These are phyloP conservation scores for Suhomyces faveliae DNA, from an alignment of 805 yeast species.

Conservation along the genomic window DNA sequence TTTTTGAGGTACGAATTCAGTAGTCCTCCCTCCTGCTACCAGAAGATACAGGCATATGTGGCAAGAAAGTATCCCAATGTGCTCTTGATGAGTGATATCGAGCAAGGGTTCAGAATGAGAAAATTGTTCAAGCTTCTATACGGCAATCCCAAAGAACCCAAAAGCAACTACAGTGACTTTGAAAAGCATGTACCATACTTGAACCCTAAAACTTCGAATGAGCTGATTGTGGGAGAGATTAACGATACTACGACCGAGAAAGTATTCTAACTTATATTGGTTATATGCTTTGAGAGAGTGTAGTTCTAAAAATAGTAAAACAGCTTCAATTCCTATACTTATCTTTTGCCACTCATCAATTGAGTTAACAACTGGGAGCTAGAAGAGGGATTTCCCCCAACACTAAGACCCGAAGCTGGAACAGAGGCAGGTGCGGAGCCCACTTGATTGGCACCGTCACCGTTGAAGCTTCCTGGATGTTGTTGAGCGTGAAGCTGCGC, in stretches of 20 bases:
- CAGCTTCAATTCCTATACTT: too few relatives aligned
- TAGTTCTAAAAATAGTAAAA: too few relatives aligned
- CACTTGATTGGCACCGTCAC: slow-evolving; percentile 4
- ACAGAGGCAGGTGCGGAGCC: slow-evolving; percentile 4
- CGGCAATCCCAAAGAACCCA: slow-evolving; percentile 16
- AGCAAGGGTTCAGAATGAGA: slow-evolving; percentile 13
- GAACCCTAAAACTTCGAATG: background rate
- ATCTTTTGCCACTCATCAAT: slow-evolving; percentile 74
- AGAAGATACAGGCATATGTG: slow-evolving; percentile 3
- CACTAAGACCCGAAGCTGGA: slow-evolving; percentile 5
- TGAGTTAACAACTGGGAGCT: slow-evolving; percentile 82
- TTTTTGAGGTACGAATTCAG: slow-evolving; percentile 8
- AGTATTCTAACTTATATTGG: background rate
- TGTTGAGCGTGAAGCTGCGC: slow-evolving; percentile 14
- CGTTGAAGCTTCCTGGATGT: slow-evolving; percentile 13
- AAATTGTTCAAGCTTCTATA: slow-evolving; percentile 16
- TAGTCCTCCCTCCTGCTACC: background rate
- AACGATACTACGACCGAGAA: background rate
- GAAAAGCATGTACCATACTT: slow-evolving; percentile 2
- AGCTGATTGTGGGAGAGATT: background rate
- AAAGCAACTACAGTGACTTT: slow-evolving; percentile 10
- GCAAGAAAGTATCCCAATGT: slow-evolving; percentile 1
- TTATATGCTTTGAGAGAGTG: background rate
- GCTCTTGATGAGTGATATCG: slow-evolving; percentile 5
- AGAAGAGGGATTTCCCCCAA: slow-evolving; percentile 40